phyloP scores from a whole-genome alignment of 75 land plant species.

The Picea sitchensis region DNA sequence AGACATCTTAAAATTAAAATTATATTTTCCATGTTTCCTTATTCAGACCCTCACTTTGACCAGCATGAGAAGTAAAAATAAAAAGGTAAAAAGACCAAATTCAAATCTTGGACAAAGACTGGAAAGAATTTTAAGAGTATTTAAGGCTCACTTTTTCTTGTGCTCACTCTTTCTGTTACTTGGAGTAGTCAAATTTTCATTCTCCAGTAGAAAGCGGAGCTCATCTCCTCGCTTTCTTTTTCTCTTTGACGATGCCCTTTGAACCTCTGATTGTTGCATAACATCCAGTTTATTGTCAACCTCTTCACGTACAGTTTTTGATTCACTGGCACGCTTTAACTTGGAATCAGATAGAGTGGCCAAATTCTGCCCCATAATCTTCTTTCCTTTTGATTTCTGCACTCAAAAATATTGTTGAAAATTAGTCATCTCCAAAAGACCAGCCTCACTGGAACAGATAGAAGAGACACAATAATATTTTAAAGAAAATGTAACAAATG shows the following conservation, averaged over 20 bases:
- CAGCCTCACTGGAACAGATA: neutral
- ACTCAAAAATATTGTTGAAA: neutral
- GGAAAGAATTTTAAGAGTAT: no score
- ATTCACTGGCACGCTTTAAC: neutral
- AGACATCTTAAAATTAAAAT: neutral
- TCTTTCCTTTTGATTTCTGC: conserved; percentile 7
- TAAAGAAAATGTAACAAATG: neutral
- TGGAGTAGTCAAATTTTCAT: neutral
- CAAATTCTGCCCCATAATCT: neutral
- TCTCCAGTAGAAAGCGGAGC: conserved; percentile 1
- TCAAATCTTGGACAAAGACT: neutral
- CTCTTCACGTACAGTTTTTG: neutral
- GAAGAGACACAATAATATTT: neutral
- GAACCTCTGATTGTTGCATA: conserved; percentile 1
- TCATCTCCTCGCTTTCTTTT: conserved; percentile 11
- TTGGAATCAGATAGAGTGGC: neutral
- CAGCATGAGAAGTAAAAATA: neutral
- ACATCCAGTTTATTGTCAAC: neutral
- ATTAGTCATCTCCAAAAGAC: neutral
- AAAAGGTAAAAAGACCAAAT: neutral
- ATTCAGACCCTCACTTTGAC: neutral
- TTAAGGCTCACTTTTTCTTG: neutral
- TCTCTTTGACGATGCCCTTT: neutral
- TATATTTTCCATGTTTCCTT: neutral
- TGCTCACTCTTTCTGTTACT: conserved; percentile 3